Evolutionary conservation across 805 yeast genomes (phyloP).

Genomic region (Blastobotrys muscicola): DNA sequence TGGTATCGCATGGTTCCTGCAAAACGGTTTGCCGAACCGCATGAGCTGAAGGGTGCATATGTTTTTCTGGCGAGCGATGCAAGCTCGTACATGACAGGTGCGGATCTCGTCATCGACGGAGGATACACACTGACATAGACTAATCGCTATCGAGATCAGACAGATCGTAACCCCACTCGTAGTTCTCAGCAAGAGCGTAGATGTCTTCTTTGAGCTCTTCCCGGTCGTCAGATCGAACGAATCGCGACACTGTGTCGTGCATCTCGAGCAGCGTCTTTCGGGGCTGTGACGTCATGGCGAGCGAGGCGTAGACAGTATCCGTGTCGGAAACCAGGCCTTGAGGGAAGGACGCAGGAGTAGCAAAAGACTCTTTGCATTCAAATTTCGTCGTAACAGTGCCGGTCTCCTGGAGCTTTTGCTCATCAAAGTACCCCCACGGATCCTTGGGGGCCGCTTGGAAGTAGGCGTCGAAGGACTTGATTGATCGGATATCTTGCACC

Average conservation of each 20-base stretch:
- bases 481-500: too few relatives aligned
- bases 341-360: slow-evolving; percentile 13
- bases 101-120: slow-evolving; percentile 72
- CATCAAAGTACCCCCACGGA: slow-evolving; percentile 7
- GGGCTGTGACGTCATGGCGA: slow-evolving; percentile 16
- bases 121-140: slow-evolving; percentile 37
- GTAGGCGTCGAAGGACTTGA: too few relatives aligned
- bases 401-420: slow-evolving; percentile 5
- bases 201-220: slow-evolving; percentile 18
- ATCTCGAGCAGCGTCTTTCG: slow-evolving; percentile 9
- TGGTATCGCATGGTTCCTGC: slow-evolving; percentile 65
- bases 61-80: slow-evolving; percentile 66
- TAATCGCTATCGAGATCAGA: slow-evolving; percentile 13
- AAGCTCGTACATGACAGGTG: slow-evolving; percentile 70
- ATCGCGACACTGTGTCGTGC: slow-evolving; percentile 6
- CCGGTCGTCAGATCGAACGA: slow-evolving; percentile 12
- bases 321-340: slow-evolving; percentile 4
- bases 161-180: slow-evolving; percentile 15
- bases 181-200: slow-evolving; percentile 13
- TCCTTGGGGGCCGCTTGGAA: neutral
- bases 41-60: slow-evolving; percentile 67
- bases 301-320: slow-evolving; percentile 8
- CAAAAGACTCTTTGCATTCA: slow-evolving; percentile 11
- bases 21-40: slow-evolving; percentile 74
- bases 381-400: slow-evolving; percentile 13